Conservation (phyloP, 768 basidiomycete genomes). For the Lentinula sp. region DNA sequence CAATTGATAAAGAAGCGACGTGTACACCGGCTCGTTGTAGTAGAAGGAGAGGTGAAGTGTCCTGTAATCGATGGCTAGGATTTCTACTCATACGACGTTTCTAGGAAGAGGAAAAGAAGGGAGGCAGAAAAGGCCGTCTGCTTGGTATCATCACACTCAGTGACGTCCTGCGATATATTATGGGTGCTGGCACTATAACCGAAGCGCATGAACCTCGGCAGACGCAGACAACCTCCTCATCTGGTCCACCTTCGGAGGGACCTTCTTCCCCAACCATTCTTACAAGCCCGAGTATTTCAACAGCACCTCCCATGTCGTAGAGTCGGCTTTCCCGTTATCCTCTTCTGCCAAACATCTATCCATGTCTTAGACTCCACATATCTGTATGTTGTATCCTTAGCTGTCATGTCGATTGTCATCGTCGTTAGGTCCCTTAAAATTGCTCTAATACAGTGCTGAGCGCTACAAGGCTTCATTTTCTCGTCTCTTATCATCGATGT, state of each 20-base stretch:
- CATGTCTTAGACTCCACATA: background rate
- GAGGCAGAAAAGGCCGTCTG: conserved; percentile 78
- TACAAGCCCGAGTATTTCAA: background rate
- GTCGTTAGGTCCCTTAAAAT: background rate
- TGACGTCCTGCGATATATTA: conserved; percentile 82
- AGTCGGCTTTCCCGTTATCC: background rate
- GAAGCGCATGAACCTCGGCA: background rate
- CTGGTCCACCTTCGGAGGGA: background rate
- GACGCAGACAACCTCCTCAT: background rate
- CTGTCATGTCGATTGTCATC: background rate
- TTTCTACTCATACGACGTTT: background rate
- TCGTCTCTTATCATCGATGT: background rate
- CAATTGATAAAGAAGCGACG: conserved; percentile 89
- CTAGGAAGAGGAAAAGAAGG: conserved; percentile 75
- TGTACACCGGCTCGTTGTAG: conserved; percentile 92
- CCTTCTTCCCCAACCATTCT: background rate
- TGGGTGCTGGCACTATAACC: conserved; percentile 55
- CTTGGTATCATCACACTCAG: conserved; percentile 85
- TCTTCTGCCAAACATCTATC: background rate
- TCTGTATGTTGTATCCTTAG: background rate
- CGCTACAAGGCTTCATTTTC: background rate
- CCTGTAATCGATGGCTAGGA: background rate
- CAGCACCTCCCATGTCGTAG: background rate
- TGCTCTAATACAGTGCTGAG: background rate
- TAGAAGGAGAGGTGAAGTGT: conserved; percentile 72